Evolutionary conservation across 2,329 filamentous ascomycete species (phyloP).

Genomic region (Colletotrichum tabaci): DNA sequence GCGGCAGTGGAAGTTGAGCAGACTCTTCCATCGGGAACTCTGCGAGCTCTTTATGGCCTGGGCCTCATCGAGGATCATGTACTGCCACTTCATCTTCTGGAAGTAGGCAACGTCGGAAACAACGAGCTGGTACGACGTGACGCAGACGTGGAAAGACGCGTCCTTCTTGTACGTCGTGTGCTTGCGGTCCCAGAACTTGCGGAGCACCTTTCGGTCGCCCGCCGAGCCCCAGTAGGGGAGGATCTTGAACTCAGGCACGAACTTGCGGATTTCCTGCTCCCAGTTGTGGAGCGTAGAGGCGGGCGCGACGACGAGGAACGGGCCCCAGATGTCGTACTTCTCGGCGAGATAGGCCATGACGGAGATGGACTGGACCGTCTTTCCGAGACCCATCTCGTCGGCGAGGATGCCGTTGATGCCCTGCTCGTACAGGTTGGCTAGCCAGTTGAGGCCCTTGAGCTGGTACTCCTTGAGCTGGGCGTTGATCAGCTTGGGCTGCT

Average conservation of each 20-base stretch:
- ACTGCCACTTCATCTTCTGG: slow-evolving; percentile 99
- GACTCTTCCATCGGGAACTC: slow-evolving; percentile 96
- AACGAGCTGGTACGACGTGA: slow-evolving; percentile 97
- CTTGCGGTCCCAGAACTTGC: slow-evolving; percentile 99
- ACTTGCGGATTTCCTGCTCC: slow-evolving; percentile 97
- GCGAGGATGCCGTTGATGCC: slow-evolving; percentile 99
- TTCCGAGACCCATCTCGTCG: slow-evolving; percentile 99
- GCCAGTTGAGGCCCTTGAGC: slow-evolving; percentile 98
- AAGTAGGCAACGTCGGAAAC: slow-evolving; percentile 98
- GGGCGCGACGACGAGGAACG: slow-evolving; percentile 95
- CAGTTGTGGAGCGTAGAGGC: slow-evolving; percentile 98
- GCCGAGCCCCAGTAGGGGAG: slow-evolving; percentile 98
- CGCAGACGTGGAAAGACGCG: slow-evolving; percentile 93
- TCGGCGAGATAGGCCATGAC: slow-evolving; percentile 99
- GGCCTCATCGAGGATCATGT: slow-evolving; percentile 99
- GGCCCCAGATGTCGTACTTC: slow-evolving; percentile 98
- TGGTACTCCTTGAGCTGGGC: slow-evolving; percentile 99
- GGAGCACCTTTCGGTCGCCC: slow-evolving; percentile 92
- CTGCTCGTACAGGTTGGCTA: slow-evolving; percentile 98
- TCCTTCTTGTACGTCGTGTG: slow-evolving; percentile 96
- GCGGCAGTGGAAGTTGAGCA: slow-evolving; percentile 94
- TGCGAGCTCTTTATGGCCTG: slow-evolving; percentile 99
- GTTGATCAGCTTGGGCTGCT: slow-evolving; percentile 93
- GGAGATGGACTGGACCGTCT: slow-evolving; percentile 98
- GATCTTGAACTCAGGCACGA: slow-evolving; percentile 95